Base-by-base conservation (phyloP, 208 protist species). In the Crithidia acanthocephali region DNA sequence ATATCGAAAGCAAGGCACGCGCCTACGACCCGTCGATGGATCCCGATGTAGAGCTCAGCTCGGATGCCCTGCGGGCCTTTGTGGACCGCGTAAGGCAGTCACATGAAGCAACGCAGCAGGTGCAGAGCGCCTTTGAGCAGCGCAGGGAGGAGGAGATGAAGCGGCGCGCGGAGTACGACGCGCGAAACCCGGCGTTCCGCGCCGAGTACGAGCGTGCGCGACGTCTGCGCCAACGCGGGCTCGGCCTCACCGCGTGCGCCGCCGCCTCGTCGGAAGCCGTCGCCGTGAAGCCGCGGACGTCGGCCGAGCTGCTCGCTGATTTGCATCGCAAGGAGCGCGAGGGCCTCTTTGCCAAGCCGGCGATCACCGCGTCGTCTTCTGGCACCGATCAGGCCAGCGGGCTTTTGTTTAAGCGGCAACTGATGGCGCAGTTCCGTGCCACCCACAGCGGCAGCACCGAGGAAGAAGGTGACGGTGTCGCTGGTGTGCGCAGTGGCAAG, bases 11-110 rank as follows among this genome's bases (percentile, higher is more conserved):
- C 1, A 69, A 82, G 53, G 88, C 91, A 3, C 74, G 79, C 48
- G 79, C 79, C 27, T 92, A 93, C 70, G 85, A 93, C 71, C 91
- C 91, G 7, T 80, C 80, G 37, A 93, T 96, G 88, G 91, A 96
- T 68, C 88, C 88, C 13, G 77, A 81, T 62, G 87, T 94, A 13
- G 83, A 96, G 71, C 83, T 96, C 18, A 84, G 75, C 33, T 76
- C 84, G 8, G 88, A 96, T 63, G 83, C 90, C 28, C 59, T 96
- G 27, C 88, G 91, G 32, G 66, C 79, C 42, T 96, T 96, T 70
- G 91, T 94, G 5, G 91, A 96, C 68, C 84, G 83, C 25, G 59
- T 91, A 23, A 75, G 79, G 20, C 66, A 72, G 70, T 70, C 68
- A 35, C 84, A 93, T 59, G 66, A 86, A n/a, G 67, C 53, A 15